Evolutionary conservation across 106 monocot species (phyloP), one percentile per base, ranked within the genome.

Genomic region (Triglochin maritima): DNA sequence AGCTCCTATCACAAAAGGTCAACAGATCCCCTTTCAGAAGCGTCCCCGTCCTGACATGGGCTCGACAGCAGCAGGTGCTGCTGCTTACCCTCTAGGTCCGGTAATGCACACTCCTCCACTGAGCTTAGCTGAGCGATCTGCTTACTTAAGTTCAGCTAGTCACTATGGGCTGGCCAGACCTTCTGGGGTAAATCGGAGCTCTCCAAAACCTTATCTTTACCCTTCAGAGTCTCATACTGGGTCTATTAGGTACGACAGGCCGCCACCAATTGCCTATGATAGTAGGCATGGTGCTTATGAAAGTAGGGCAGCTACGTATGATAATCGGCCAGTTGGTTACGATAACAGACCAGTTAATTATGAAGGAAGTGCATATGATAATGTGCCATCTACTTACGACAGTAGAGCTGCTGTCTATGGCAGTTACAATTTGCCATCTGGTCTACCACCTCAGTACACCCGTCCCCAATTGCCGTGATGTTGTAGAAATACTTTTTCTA

Each of bases 161-260:
- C 67, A 76, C 11, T 79, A 86, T 71, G 61, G 66, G 48, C 54
- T 77, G 50, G 63, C 68, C 17, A 66, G 65, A 72, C 42, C 60
- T 57, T 70, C 76, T 42, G 79, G 73, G 13, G 62, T 52, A 66
- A 46, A 48, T 64, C 47, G 64, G 16, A 77, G 70, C 49, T 75
- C 78, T 52, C 53, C 83, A 17, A 72, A 68, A 17, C 57, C 80
- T 5, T 69, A 69, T 62, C 56, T 70, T 6, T 80, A 82, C 64
- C 3, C 76, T 9, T 55, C 80, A 11, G 74, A 80, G 7, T 17
- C 79, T 5, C 7, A 64, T 74, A 56, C 47, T 15, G 74, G 56
- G n/a, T 62, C 83, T 65, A 44, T 57, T 56, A 69, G 68, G 14
- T 82, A 75, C 62, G 78, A 78, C 17, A 78, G 83, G 29, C 29